phyloP scores from a whole-genome alignment of 1,284 basidiomycete genomes.

The Trichosporon inkin region DNA sequence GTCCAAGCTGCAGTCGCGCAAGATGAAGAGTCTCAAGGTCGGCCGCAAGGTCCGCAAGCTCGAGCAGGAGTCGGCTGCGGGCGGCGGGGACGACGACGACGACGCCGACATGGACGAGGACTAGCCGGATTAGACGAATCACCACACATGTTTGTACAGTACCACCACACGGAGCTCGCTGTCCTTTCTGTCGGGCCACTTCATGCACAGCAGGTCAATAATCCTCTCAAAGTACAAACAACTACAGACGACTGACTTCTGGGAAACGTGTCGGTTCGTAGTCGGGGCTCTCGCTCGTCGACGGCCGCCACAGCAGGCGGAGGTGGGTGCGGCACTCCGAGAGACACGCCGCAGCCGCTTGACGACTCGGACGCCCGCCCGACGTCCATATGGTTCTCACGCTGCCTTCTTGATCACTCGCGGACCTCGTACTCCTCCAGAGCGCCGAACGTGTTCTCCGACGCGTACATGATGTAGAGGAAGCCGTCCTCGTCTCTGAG shows the following conservation, averaged over 20 bases:
- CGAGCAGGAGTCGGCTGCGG: conserved; percentile 19
- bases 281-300: not conserved
- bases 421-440: conserved; percentile 17
- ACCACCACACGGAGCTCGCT: conserved; percentile 8
- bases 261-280: not conserved
- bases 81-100: conserved; percentile 21
- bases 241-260: conserved; percentile 5
- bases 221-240: conserved; percentile 9
- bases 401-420: not conserved
- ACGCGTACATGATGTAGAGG: conserved; percentile 92
- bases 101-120: conserved; percentile 24
- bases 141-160: conserved; percentile 17
- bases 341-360: not conserved
- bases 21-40: conserved; percentile 51
- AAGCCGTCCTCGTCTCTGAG: conserved; percentile 90
- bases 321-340: not conserved
- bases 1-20: conserved; percentile 64
- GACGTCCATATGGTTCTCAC: not conserved
- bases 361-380: not conserved
- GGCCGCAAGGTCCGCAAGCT: conserved; percentile 27
- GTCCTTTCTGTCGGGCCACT: not conserved
- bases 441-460: conserved; percentile 87
- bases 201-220: conserved; percentile 13
- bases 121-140: conserved; percentile 12
- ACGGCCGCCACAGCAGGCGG: not conserved